Percentiles rank a stretch among this genome's conserved stretches.
phyloP scores from a whole-genome alignment of 805 yeast genomes.

The Starmerella gropengiesseri region DNA sequence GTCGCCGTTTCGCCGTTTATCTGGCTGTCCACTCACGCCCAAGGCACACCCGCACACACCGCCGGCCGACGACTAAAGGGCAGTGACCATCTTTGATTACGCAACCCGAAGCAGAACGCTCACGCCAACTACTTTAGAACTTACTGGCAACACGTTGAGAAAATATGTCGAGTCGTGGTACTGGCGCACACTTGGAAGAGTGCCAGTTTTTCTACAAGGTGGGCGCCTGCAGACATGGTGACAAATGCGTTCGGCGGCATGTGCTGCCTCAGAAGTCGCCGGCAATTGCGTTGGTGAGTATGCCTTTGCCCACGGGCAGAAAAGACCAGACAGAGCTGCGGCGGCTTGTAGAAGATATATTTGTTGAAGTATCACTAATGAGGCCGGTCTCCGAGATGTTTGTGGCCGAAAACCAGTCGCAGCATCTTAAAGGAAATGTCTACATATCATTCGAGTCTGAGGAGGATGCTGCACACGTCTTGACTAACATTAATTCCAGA shows the following conservation, averaged over 20 bases:
- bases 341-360: constrained; percentile 60
- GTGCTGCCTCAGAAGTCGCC: constrained; percentile 8
- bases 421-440: constrained; percentile 78
- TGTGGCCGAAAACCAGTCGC: constrained; percentile 73
- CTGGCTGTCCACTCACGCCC: no score
- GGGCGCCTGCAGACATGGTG: constrained; percentile 92
- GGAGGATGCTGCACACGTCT: constrained; percentile 50
- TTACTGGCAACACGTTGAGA: no score
- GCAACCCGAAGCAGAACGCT: no score
- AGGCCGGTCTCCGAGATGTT: constrained; percentile 50
- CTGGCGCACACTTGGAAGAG: constrained; percentile 5
- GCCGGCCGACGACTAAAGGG: no score
- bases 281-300: constrained; percentile 13
- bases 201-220: constrained; percentile 55
- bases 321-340: constrained; percentile 35
- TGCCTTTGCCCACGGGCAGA: constrained; percentile 30
- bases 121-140: no score
- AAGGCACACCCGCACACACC: no score
- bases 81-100: no score
- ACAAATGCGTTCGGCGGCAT: constrained; percentile 59
- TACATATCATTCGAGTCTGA: constrained; percentile 51
- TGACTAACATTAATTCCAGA: constrained; percentile 53
- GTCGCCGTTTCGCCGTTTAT: no score
- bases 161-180: not conserved
- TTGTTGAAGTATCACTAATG: constrained; percentile 43